Conservation (phyloP, 257 asterid genomes). For the Echium plantagineum region DNA sequence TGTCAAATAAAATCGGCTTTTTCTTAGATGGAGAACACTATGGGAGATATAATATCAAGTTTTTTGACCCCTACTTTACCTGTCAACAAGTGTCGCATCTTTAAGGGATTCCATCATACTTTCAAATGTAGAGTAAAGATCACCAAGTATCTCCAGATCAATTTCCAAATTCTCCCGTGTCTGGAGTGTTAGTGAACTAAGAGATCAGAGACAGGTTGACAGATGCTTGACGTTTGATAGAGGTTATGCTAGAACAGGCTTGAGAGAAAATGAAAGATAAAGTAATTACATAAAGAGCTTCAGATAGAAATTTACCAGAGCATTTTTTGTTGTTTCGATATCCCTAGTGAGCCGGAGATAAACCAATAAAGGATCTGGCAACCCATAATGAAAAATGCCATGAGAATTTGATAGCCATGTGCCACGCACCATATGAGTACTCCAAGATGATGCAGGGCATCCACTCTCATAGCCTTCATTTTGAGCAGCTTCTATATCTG, state of each 20-base stretch:
- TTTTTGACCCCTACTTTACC: conserved; percentile 27
- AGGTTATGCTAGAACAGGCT: background rate
- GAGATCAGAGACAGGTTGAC: conserved; percentile 7
- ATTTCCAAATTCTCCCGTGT: conserved; percentile 45
- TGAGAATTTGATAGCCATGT: conserved; percentile 74
- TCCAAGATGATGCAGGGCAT: conserved; percentile 33
- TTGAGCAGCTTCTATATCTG: conserved; percentile 47
- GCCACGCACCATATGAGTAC: conserved; percentile 81
- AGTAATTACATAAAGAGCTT: background rate
- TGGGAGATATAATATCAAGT: background rate
- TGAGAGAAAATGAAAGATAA: background rate
- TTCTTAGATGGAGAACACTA: background rate
- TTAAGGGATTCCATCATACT: conserved; percentile 51
- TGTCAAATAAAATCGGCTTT: conserved; percentile 10
- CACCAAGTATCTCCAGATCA: conserved; percentile 48
- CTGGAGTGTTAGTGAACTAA: conserved; percentile 17
- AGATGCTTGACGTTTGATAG: background rate
- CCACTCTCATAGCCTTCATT: conserved; percentile 31
- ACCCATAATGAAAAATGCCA: conserved; percentile 53
- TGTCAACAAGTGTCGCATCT: conserved; percentile 35
- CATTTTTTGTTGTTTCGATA: conserved; percentile 14
- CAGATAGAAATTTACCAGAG: conserved; percentile 24
- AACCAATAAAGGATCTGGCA: conserved; percentile 59
- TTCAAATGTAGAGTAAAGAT: conserved; percentile 48
- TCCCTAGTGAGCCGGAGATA: conserved; percentile 48